Conservation (phyloP, 352 stramenopile genomes). For the Poterioochromonas sp. region DNA sequence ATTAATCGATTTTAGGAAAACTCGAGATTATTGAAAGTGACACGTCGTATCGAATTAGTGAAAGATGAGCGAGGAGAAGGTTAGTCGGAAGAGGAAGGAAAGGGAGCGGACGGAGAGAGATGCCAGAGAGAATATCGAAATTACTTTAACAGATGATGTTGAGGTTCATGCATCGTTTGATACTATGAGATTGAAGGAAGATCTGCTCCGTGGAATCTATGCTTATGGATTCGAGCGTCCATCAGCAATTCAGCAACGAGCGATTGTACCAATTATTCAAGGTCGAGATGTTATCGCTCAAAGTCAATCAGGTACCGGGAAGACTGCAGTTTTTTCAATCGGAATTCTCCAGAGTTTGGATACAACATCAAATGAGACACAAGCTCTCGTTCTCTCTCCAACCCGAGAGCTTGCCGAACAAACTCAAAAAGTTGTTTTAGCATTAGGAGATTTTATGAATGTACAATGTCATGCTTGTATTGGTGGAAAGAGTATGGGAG, state of each 20-base stretch:
- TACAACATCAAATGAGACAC: slow-evolving; percentile 73
- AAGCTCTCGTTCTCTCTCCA: slow-evolving; percentile 87
- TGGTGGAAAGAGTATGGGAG: slow-evolving; percentile 80
- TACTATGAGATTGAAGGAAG: slow-evolving; percentile 93
- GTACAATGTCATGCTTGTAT: slow-evolving; percentile 91
- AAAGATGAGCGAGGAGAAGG: too few species aligned
- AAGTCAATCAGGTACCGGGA: slow-evolving; percentile 71
- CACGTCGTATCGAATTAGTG: too few species aligned
- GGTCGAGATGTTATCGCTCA: slow-evolving; percentile 93
- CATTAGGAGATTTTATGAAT: slow-evolving; percentile 94
- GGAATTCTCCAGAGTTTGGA: slow-evolving; percentile 83
- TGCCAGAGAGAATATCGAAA: slow-evolving; percentile 63
- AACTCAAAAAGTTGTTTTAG: slow-evolving; percentile 85
- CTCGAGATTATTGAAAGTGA: too few species aligned
- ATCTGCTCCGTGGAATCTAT: slow-evolving; percentile 98
- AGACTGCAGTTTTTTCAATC: slow-evolving; percentile 91
- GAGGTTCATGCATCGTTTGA: slow-evolving; percentile 85
- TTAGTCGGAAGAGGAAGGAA: slow-evolving; percentile 22
- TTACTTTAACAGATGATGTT: slow-evolving; percentile 76
- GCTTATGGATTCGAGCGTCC: slow-evolving; percentile 98
- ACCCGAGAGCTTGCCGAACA: slow-evolving; percentile 93
- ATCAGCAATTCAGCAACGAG: slow-evolving; percentile 93
- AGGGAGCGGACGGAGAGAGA: slow-evolving; percentile 39
- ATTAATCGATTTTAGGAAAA: too few species aligned
- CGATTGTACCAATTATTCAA: slow-evolving; percentile 87